Evolutionary conservation across 768 basidiomycete species (phyloP), one percentile per base, ranked within the genome.

Genomic region (Rhizopogon vinicolor): DNA sequence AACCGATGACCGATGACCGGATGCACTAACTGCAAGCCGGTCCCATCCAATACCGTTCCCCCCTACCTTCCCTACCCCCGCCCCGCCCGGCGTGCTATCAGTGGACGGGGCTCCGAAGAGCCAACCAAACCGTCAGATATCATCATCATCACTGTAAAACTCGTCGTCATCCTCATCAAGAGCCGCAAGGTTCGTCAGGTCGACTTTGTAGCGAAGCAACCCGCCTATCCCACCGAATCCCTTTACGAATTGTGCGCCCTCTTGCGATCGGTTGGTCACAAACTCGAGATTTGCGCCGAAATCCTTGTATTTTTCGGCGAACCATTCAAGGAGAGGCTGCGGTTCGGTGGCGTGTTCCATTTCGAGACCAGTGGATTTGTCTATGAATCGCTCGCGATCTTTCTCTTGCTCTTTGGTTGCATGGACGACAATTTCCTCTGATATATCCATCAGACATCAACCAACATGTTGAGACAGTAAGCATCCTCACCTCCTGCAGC

Each of bases 171-270:
- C 90, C 33, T 93, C 90, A 62, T 93, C 91, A 22, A 84, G 59
- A 44, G 78, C 76, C 19, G 82, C 78, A 41, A 98, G 78, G 68
- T 88, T 90, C 62, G 81, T 80, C 74, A 98, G 91, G 75, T 97
- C 96, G 64, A 98, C 93, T 77, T 98, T 98, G 84, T 99, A 99
- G 48, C 96, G 83, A 56, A 97, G 75, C 57, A 98, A 78, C 31
- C 95, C 96, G 29, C 97, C 96, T 62, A 99, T 98, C 25, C 97
- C 96, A 72, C 96, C 96, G 64, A 99, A 98, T 41, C 96, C 96
- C 70, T 95, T 96, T 64, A 96, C 93, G 76, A 97, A 98, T 69
- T 98, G 95, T 35, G 92, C 91, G 33, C 96, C 96, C 70, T 99
- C 96, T 69, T 98, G 96, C 7, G 93, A 95, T 52, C 88, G 85